Conservation (phyloP, 306 rosid species). For the Hippophae rhamnoides region DNA sequence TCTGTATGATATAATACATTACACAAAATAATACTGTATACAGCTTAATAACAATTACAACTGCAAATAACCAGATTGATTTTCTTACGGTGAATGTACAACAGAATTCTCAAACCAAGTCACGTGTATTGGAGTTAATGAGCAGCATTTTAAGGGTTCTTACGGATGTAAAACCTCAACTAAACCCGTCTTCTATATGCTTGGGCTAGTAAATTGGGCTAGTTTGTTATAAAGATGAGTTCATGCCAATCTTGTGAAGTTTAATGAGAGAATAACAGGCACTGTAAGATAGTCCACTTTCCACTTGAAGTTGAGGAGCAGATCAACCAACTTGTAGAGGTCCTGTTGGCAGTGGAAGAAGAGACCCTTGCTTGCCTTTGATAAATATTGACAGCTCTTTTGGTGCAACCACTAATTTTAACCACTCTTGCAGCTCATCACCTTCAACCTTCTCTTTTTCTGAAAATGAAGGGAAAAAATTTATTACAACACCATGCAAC, state of each 20-base stretch:
- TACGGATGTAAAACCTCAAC: conserved; percentile 18
- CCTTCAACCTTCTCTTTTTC: conserved; percentile 93
- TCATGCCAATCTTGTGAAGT: conserved; percentile 19
- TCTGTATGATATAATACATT: conserved; percentile 6
- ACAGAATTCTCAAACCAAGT: conserved; percentile 21
- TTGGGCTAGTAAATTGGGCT: conserved; percentile 3
- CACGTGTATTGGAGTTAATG: conserved; percentile 6
- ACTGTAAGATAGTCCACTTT: conserved; percentile 22
- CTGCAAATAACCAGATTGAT: conserved; percentile 27
- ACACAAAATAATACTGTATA: conserved; percentile 18
- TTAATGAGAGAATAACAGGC: conserved; percentile 20
- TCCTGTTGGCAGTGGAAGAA: conserved; percentile 43
- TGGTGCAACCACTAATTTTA: conserved; percentile 80
- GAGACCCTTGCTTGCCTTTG: conserved; percentile 48
- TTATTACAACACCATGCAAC: conserved; percentile 25
- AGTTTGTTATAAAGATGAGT: conserved; percentile 21
- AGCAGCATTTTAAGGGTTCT: conserved; percentile 26
- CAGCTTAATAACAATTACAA: conserved; percentile 41
- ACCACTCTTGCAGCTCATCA: conserved; percentile 79
- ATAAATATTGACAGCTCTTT: conserved; percentile 58
- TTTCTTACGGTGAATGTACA: conserved; percentile 47
- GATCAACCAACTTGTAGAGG: conserved; percentile 12
- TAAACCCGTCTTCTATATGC: conserved; percentile 10
- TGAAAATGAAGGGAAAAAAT: conserved; percentile 29
- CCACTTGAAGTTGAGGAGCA: conserved; percentile 12